Base-by-base conservation (phyloP, 176 grass and related monocot species). In the Tuctoria greenei region DNA sequence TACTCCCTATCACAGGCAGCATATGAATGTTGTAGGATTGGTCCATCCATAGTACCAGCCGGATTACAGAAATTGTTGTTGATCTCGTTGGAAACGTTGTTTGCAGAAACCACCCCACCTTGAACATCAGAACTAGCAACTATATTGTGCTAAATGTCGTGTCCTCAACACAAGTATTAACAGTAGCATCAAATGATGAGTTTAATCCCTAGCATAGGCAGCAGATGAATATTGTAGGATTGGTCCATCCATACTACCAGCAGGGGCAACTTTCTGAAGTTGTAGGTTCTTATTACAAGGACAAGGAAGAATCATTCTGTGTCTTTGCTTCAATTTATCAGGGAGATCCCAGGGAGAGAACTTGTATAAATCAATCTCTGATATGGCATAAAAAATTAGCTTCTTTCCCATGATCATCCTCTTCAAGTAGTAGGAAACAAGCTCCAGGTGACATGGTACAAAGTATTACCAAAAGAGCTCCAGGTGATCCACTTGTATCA, bases 321-420 rank as follows among this genome's bases (percentile, higher is more conserved):
- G 86, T 98, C 95, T 71, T 80, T 95, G 72, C 81, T 92, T 23
- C 28, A 67, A 24, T 95, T 77, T 95, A 99, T 89, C 85, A 79
- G 82, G 89, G 60, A 99, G 91, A 79, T 98, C 95, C 95, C 95
- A 98, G 37, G 95, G 91, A 66, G 91, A 59, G 86, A 80, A 95
- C 61, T 95, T 99, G 82, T 99, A 99, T 13, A 99, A 51, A 21
- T 99, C 95, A 43, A 94, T 68, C 24, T 80, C 91, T 74, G 87
- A 76, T 77, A 98, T 80, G 76, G 89, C 91, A 24, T 91, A 67
- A n/a, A 95, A 86, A 47, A 54, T 59, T 72, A 90, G 82, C 56
- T 72, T 84, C 86, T 82, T 95, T 44, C 91, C 89, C 84, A 86
- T 92, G 31, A 99, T 84, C 80, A 90, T 99, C 86, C 85, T 92